Base-by-base conservation (phyloP, 2,329 filamentous ascomycete genomes). In the Chaetomiaceae sp. region DNA sequence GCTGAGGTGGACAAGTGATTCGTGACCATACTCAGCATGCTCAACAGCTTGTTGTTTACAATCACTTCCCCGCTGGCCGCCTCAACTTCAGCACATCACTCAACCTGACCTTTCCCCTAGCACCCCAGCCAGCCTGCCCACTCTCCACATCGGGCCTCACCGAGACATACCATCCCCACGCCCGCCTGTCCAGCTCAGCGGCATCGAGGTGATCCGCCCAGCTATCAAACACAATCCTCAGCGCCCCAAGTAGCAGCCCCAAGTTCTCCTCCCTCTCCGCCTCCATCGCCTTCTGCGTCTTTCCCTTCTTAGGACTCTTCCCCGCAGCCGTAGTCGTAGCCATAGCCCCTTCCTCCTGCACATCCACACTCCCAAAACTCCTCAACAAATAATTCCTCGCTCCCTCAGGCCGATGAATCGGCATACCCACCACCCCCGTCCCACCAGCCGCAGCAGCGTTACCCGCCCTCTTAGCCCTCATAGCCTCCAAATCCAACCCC, bases 101-200 rank as follows among this genome's bases (percentile, higher is more conserved):
- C 33, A 95, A 67, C 60, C 76, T 83, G 25, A 95, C 74, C 50
- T 75, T 72, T 1, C 87, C 89, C 68, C 92, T 94, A 12, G 86
- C 87, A 25, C 90, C 90, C 90, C 90, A 95, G 1, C 91, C 90
- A 19, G 83, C 81, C 44, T 82, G 81, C 0, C 90, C 91, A 53
- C 77, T 71, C 54, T 88, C 83, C 2, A 95, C 87, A 19, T 89
- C 84, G 1, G 90, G 90, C 58, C 91, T 76, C 19, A 91, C 82
- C 20, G 80, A 78, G 1, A 87, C 75, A 69, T 95, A 95, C 90
- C 90, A 95, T 11, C 74, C 74, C 88, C 89, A 95, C 17, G 89
- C 88, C 55, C 84, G 80, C 57, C 78, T 77, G 65, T 95, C 88
- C 48, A 95, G 72, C 63, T 95, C 88, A 15, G 79, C 75, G 4